Evolutionary conservation across 1,284 basidiomycete genomes (phyloP).

Genomic region (Irpex rosettiformis): DNA sequence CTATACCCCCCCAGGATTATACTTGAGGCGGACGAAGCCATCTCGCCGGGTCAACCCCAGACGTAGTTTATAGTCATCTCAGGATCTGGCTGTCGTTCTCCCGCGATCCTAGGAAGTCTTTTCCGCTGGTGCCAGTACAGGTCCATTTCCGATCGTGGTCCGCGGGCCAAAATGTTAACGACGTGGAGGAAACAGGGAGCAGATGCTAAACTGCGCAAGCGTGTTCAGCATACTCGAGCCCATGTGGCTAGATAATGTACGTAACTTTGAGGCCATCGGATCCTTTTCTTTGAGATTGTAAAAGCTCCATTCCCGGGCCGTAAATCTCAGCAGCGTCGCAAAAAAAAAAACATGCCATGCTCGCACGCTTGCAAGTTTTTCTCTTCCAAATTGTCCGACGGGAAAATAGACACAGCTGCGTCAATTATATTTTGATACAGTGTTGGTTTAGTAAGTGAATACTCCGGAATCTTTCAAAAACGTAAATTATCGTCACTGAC

Average conservation of each 20-base stretch:
- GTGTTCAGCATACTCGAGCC: neutral
- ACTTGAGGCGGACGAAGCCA: neutral
- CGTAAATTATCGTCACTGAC: neutral
- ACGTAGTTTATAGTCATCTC: neutral
- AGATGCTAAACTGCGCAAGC: neutral
- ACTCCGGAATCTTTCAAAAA: neutral
- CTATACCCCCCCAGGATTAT: no score
- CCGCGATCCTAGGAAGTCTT: slow-evolving; percentile 1
- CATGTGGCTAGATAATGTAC: slow-evolving; percentile 4
- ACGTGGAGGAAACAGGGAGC: neutral
- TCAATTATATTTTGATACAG: neutral
- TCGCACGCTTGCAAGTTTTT: neutral
- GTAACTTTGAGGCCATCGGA: slow-evolving; percentile 9
- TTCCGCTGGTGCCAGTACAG: neutral
- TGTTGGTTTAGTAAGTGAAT: neutral
- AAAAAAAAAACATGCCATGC: neutral
- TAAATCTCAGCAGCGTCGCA: neutral
- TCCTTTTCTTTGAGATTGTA: neutral
- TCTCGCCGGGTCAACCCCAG: neutral
- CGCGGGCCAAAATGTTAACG: neutral
- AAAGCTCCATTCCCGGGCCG: neutral
- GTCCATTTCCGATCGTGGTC: neutral
- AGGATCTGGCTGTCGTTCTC: neutral
- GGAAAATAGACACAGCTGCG: neutral
- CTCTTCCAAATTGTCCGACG: neutral